These are phyloP conservation scores for Cystobasidiaceae sp. DNA, from an alignment of 1,284 basidiomycete species.

Conservation along the genomic window DNA sequence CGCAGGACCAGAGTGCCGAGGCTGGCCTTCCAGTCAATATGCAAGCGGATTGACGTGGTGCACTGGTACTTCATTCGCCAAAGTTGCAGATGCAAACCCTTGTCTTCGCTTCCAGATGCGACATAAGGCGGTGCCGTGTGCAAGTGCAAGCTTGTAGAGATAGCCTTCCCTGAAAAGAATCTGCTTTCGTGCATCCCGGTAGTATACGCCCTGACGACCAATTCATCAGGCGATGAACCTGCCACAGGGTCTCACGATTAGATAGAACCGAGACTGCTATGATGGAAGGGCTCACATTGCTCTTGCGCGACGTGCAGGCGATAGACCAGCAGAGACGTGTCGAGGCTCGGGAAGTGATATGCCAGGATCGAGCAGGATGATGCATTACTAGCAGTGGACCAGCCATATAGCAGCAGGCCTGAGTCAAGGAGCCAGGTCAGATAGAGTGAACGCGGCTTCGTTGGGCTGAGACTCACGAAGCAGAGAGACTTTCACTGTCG, in stretches of 20 bases:
- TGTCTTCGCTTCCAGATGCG: slow-evolving; percentile 15
- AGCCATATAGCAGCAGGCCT: background rate
- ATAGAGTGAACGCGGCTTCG: too few relatives aligned
- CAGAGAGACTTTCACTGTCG: too few relatives aligned
- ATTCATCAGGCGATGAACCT: slow-evolving; percentile 34
- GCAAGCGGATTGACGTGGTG: slow-evolving; percentile 34
- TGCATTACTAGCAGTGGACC: too few relatives aligned
- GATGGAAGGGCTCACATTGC: background rate
- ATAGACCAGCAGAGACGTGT: slow-evolving; percentile 35
- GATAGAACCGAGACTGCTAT: too few relatives aligned
- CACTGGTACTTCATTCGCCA: slow-evolving; percentile 41
- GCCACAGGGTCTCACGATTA: too few relatives aligned
- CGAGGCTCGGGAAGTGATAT: slow-evolving; percentile 24
- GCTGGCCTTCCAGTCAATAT: slow-evolving; percentile 35
- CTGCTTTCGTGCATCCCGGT: slow-evolving; percentile 35
- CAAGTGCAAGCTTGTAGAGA: slow-evolving; percentile 35
- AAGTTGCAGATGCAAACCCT: slow-evolving; percentile 33
- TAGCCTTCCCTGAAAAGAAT: slow-evolving; percentile 38
- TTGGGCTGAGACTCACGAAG: too few relatives aligned
- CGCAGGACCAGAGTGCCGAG: slow-evolving; percentile 34
- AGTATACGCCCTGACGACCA: slow-evolving; percentile 37
- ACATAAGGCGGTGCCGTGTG: slow-evolving; percentile 40
- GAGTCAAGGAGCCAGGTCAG: background rate
- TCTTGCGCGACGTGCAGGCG: background rate
- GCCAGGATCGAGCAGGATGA: too few relatives aligned